Conservation (phyloP, 2,329 filamentous ascomycete species). For the Tolypocladium ophioglossoides region DNA sequence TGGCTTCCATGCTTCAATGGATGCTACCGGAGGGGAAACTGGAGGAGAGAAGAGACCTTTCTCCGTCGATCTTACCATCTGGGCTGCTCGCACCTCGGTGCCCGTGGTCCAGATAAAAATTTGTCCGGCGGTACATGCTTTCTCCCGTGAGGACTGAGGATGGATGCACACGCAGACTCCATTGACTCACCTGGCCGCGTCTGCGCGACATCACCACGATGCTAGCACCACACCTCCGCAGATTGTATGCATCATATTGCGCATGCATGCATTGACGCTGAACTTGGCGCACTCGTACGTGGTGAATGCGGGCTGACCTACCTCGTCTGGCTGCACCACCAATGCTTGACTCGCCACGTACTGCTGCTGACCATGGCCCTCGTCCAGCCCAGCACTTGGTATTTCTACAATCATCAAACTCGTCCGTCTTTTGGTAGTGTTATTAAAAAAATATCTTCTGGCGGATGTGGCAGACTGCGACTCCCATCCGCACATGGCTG, state of each 20-base stretch:
- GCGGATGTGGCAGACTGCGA: background rate
- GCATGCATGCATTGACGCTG: no score
- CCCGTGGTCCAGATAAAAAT: constrained; percentile 25
- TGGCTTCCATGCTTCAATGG: constrained; percentile 44
- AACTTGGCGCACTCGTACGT: no score
- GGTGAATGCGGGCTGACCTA: no score
- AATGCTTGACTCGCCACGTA: background rate
- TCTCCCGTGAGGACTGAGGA: background rate
- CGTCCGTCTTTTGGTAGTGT: background rate
- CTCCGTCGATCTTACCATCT: constrained; percentile 39
- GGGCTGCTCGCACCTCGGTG: constrained; percentile 23
- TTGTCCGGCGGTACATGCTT: constrained; percentile 22
- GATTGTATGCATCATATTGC: background rate
- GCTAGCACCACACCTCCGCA: background rate
- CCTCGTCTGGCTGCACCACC: background rate
- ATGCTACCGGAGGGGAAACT: constrained; percentile 58
- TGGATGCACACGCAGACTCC: background rate
- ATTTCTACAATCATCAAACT: background rate
- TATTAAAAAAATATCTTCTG: no score
- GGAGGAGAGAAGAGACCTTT: constrained; percentile 48
- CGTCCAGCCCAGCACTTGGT: background rate
- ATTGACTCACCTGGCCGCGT: background rate
- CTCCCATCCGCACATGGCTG: no score
- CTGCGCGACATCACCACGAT: background rate
- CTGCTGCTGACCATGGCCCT: background rate